phyloP scores from a whole-genome alignment of 1,284 basidiomycete species.

The Malassezia caprae region DNA sequence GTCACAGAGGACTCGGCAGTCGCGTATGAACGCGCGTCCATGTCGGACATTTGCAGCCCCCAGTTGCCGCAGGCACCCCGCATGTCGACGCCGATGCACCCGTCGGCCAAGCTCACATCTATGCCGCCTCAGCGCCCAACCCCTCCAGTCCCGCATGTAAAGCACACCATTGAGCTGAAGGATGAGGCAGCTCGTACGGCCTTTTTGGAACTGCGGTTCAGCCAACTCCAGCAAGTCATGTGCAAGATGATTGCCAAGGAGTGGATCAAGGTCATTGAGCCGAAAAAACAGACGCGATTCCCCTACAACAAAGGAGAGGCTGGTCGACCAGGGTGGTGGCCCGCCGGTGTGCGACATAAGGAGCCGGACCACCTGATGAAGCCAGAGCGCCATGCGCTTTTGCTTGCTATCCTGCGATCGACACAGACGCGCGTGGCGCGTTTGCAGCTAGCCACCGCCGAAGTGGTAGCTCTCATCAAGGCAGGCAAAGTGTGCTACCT shows the following conservation, averaged over 20 bases:
- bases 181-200: conserved; percentile 27
- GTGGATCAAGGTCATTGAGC: conserved; percentile 52
- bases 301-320: conserved; percentile 55
- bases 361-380: conserved; percentile 54
- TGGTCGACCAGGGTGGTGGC: conserved; percentile 54
- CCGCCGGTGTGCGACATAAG: conserved; percentile 51
- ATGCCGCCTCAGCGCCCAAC: not conserved
- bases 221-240: conserved; percentile 52
- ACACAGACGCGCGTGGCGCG: conserved; percentile 49
- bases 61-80: not conserved
- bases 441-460: conserved; percentile 52
- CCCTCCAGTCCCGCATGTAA: not conserved
- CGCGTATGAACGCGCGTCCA: not conserved
- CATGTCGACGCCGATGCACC: conserved; percentile 7
- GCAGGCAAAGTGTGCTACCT: conserved; percentile 51
- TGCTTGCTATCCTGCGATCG: conserved; percentile 51
- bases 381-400: conserved; percentile 51
- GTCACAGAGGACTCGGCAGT: not conserved
- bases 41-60: not conserved
- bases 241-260: conserved; percentile 54
- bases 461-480: conserved; percentile 50
- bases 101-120: not conserved
- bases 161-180: conserved; percentile 10
- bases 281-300: conserved; percentile 53
- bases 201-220: conserved; percentile 44